Base-by-base conservation (phyloP, 257 asterid genomes). In the Misopates orontium region DNA sequence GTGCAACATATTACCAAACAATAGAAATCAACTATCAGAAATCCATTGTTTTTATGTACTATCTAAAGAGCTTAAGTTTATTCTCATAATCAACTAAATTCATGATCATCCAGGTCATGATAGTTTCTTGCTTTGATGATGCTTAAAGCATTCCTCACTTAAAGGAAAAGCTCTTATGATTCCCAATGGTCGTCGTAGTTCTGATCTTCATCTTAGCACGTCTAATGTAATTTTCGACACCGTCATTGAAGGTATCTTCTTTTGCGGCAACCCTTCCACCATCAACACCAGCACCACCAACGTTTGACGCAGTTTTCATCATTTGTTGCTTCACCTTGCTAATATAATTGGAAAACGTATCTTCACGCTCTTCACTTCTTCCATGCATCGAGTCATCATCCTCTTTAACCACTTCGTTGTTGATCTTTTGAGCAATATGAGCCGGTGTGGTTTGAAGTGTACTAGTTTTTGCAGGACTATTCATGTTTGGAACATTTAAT, bases 191-290 rank as follows among this genome's bases (percentile, higher is more conserved):
- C 36, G 36, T 28, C 36, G 36, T 28, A 7, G 36, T 28, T 28
- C 36, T 28, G 36, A 28, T 28, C 36, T 28, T 28, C 36, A 28
- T 28, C 36, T 28, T 28, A 3, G 36, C 36, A 7, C 36, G 36
- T 28, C 36, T 28, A 28, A 28, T 28, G 36, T 28, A 28, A 28
- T 28, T 28, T 7, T 3, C 36, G 3, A 28, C 36, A 28, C 3
- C 7, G 7, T 28, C 36, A 28, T 28, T 28, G 36, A 85, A 77
- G 65, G 89, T 88, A 20, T 88, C 96, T 61, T 80, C 78, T 72
- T 77, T 76, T 16, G 73, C 60, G 2, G 77, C 36, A 28, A 28
- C 7, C 4, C 36, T 28, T 28, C 3, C 36, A 17, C 25, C 39
- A 1, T 17, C 51, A 60, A 8, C 53, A 48, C 72, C 77, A 19